Evolutionary conservation across 306 rosid genomes (phyloP).

Genomic region (Glycine soja): DNA sequence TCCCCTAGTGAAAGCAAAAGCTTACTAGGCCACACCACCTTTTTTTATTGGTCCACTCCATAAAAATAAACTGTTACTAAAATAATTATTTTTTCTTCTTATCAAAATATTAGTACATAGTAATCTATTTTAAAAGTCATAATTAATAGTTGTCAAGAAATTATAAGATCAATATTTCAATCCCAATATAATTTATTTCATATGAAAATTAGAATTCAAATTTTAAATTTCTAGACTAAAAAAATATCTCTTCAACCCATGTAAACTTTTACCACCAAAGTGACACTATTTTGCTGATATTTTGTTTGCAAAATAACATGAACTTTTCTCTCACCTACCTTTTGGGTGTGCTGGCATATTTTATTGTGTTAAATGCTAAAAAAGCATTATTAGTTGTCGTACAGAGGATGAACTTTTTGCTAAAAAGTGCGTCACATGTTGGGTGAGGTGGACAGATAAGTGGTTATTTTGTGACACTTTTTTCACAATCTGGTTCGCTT

Average conservation of each 20-base stretch:
- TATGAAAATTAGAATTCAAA: too few relatives aligned
- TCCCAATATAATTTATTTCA: too few relatives aligned
- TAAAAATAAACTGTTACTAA: too few relatives aligned
- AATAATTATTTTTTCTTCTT: too few relatives aligned
- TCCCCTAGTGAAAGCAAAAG: slow-evolving; percentile 60
- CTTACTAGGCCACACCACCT: slow-evolving; percentile 18
- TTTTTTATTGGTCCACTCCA: slow-evolving; percentile 47
- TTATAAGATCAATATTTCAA: too few relatives aligned
- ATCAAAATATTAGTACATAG: too few relatives aligned
- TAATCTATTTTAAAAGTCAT: too few relatives aligned
- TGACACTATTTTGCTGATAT: too few relatives aligned
- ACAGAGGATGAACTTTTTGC: slow-evolving; percentile 34
- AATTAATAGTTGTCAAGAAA: too few relatives aligned
- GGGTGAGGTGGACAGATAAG: slow-evolving; percentile 46
- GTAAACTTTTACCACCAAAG: too few relatives aligned
- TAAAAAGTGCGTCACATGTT: slow-evolving; percentile 48
- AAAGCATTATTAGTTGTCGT: slow-evolving; percentile 7
- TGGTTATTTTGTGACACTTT: slow-evolving; percentile 22
- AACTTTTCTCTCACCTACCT: background rate
- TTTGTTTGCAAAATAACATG: background rate
- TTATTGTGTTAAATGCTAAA: slow-evolving; percentile 30
- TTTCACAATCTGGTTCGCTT: slow-evolving; percentile 15
- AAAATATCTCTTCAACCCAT: too few relatives aligned
- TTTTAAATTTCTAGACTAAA: too few relatives aligned
- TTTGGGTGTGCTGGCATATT: background rate